Evolutionary conservation across 2,329 filamentous ascomycete species (phyloP).

Genomic region (Alternaria brassicae): DNA sequence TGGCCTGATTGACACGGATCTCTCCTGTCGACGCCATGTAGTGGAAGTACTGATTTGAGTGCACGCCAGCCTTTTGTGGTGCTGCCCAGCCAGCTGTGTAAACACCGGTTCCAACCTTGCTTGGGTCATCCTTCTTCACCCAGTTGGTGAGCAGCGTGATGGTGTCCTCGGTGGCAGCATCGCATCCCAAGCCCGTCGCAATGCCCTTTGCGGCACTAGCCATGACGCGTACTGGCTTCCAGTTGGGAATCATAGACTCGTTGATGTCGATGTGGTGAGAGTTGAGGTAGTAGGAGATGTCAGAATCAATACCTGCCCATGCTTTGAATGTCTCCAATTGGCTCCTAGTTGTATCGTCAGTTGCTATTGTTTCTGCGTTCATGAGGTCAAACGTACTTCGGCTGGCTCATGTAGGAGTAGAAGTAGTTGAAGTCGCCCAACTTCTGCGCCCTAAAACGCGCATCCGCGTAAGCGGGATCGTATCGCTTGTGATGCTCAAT

Average conservation of each 20-base stretch:
- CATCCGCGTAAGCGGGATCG: conserved; percentile 91
- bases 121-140: conserved; percentile 73
- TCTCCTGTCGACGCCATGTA: conserved; percentile 87
- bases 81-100: conserved; percentile 97
- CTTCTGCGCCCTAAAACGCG: conserved; percentile 74
- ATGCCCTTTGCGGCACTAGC: conserved; percentile 80
- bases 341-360: conserved; percentile 80
- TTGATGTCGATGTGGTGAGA: conserved; percentile 92
- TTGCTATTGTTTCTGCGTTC: conserved; percentile 44
- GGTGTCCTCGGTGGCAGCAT: conserved; percentile 84
- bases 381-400: conserved; percentile 54
- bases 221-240: conserved; percentile 78
- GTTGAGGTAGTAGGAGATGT: conserved; percentile 97
- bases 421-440: conserved; percentile 98
- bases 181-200: conserved; percentile 79
- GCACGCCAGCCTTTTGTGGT: conserved; percentile 90
- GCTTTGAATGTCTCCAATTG: conserved; percentile 94
- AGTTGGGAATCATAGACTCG: conserved; percentile 89
- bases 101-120: conserved; percentile 80
- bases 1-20: conserved; percentile 89
- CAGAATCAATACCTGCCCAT: conserved; percentile 89
- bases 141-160: conserved; percentile 91
- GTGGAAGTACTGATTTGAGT: conserved; percentile 97
- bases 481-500: conserved; percentile 97
- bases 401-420: conserved; percentile 93